Conservation (phyloP, 2,329 filamentous ascomycete species). For the Aureobasidium namibiae region DNA sequence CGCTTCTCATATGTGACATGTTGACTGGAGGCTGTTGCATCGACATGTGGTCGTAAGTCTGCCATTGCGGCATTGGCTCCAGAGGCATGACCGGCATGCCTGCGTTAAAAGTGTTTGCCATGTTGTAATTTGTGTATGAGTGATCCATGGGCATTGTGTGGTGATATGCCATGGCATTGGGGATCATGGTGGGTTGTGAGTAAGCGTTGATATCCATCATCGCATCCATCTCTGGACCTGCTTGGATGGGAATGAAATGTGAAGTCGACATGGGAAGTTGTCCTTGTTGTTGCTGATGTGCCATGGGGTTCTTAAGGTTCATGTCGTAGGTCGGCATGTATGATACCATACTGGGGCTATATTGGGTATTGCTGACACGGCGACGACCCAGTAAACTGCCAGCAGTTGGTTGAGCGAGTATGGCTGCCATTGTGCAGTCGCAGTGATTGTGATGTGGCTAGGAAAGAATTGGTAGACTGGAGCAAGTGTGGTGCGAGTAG, state of each 20-base stretch:
- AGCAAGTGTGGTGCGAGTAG: neutral
- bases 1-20: slow-evolving; percentile 20
- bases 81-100: slow-evolving; percentile 10
- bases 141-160: slow-evolving; percentile 3
- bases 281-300: neutral
- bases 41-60: neutral
- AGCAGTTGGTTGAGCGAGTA: neutral
- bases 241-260: slow-evolving; percentile 1
- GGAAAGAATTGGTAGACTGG: neutral
- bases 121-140: slow-evolving; percentile 8
- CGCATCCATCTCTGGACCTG: slow-evolving; percentile 4
- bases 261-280: neutral
- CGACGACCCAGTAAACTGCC: slow-evolving; percentile 8
- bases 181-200: neutral
- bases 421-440: neutral
- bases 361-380: neutral
- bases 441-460: neutral
- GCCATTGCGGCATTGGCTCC: slow-evolving; percentile 3
- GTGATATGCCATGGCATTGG: slow-evolving; percentile 7
- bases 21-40: slow-evolving; percentile 11
- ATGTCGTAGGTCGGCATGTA: slow-evolving; percentile 8
- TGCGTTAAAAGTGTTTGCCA: slow-evolving; percentile 1
- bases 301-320: slow-evolving; percentile 2
- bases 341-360: neutral
- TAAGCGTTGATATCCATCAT: slow-evolving; percentile 7